These are phyloP conservation scores for Plantago coronopus DNA, from an alignment of 305 asterid species.

Conservation along the genomic window DNA sequence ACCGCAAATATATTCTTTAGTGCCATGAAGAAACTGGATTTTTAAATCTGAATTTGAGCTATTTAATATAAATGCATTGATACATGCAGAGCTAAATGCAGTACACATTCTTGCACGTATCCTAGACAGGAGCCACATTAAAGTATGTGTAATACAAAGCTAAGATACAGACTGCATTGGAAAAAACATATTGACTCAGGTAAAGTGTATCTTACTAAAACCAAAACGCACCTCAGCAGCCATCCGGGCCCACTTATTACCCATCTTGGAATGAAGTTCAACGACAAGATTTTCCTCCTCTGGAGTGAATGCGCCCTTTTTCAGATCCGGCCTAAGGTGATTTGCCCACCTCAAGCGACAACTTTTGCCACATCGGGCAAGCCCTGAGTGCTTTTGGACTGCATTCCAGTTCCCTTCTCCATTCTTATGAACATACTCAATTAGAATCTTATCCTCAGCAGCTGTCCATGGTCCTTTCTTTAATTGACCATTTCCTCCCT, in stretches of 20 bases:
- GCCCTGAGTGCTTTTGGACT: slow-evolving; percentile 59
- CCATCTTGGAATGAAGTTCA: slow-evolving; percentile 64
- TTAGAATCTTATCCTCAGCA: slow-evolving; percentile 57
- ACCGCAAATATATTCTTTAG: too few species aligned
- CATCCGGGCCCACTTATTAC: slow-evolving; percentile 86
- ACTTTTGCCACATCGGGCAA: slow-evolving; percentile 83
- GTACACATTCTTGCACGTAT: too few species aligned
- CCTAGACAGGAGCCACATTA: too few species aligned
- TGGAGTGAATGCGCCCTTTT: slow-evolving; percentile 51
- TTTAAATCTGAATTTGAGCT: too few species aligned
- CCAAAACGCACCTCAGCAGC: slow-evolving; percentile 58
- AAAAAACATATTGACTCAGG: not conserved
- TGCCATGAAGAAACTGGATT: too few species aligned
- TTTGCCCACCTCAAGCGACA: slow-evolving; percentile 84
- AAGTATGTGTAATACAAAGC: not conserved
- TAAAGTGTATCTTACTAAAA: slow-evolving; percentile 12
- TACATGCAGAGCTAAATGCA: too few species aligned
- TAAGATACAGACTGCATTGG: slow-evolving; percentile 7
- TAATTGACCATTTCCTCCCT: slow-evolving; percentile 34
- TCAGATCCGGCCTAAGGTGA: slow-evolving; percentile 69
- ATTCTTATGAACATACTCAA: slow-evolving; percentile 47
- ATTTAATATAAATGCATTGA: too few species aligned
- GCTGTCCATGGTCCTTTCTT: slow-evolving; percentile 82
- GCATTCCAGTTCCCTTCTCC: slow-evolving; percentile 85
- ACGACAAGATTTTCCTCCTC: slow-evolving; percentile 63